phyloP scores from a whole-genome alignment of 2,329 filamentous ascomycete genomes.

The Endocalyx cinctus region DNA sequence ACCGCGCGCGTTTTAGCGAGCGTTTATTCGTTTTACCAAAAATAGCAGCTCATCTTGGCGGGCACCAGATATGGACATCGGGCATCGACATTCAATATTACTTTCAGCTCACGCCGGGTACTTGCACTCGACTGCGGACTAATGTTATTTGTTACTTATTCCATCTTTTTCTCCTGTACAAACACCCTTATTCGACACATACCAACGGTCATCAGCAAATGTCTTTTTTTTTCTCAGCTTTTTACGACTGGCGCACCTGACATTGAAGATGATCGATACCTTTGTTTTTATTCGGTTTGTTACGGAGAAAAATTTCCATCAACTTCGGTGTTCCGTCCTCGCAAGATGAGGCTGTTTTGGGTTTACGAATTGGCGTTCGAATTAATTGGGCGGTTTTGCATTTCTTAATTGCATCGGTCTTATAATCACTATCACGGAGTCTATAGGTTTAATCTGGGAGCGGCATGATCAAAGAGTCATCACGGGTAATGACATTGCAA shows the following conservation, averaged over 20 bases:
- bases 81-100: slow-evolving; percentile 38
- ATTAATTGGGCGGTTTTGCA: slow-evolving; percentile 39
- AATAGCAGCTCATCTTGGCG: slow-evolving; percentile 46
- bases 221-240: slow-evolving; percentile 17
- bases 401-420: slow-evolving; percentile 48
- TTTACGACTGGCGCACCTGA: slow-evolving; percentile 30
- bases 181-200: slow-evolving; percentile 46
- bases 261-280: slow-evolving; percentile 43
- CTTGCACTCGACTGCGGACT: slow-evolving; percentile 23
- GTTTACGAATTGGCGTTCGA: slow-evolving; percentile 41
- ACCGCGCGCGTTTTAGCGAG: too few species aligned
- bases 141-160: slow-evolving; percentile 16
- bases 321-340: slow-evolving; percentile 30
- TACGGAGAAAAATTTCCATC: slow-evolving; percentile 20
- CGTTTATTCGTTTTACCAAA: slow-evolving; percentile 36
- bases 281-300: slow-evolving; percentile 31
- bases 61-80: slow-evolving; percentile 39
- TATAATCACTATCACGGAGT: slow-evolving; percentile 38
- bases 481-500: slow-evolving; percentile 47
- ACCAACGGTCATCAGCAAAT: slow-evolving; percentile 28
- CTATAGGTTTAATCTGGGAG: slow-evolving; percentile 34
- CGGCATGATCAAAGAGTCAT: slow-evolving; percentile 42
- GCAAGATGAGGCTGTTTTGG: slow-evolving; percentile 37
- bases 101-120: slow-evolving; percentile 22
- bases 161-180: slow-evolving; percentile 38